Evolutionary conservation across 2,329 filamentous ascomycete species (phyloP), one percentile per base, ranked within the genome.

Genomic region (Pyrenophora teres): DNA sequence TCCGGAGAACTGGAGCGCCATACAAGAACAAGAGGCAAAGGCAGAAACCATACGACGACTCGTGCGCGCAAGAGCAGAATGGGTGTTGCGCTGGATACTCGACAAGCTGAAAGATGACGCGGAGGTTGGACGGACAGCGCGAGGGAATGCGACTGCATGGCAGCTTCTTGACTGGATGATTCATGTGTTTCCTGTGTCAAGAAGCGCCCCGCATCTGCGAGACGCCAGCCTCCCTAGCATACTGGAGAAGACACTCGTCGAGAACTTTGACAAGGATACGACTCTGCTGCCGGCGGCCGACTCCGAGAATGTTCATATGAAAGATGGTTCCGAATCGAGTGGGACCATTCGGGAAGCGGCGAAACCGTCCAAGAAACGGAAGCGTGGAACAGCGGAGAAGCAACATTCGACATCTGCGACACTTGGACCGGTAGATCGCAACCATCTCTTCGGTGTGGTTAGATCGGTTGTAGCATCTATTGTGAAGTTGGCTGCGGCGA

Each of bases 171-270:
- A 78, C 38, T 81, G 80, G 52, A 77, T 88, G 40, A 80, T 90
- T 46, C 76, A 80, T 42, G 76, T 84, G n/a, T 83, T 93, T 15
- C 87, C 89, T 0, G 76, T 85, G 0, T 86, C 88, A 39, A 86
- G 84, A 9, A 78, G 90, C 19, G 88, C 89, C 7, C 85, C 86
- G 51, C 85, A 88, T 3, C 79, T 96, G 6, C 85, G 84, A 18
- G 86, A 92, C 51, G 80, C 87, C 50, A 81, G 84, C 39, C 90
- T 95, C 46, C 74, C 89, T 30, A 73, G 76, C 1, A 82, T 90
- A 8, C 70, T 95, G 36, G 84, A 87, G 62, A 82, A 84, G 62
- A 83, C 87, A 0, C 73, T 92, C 40, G 79, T 83, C 40, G 87
- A 91, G 42, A 65, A 68, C 55, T 72, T 70, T 40, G 64, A 60